Percentiles rank a stretch among this genome's conserved stretches.
phyloP scores from a whole-genome alignment of 2,329 filamentous ascomycete species.

The Didymella exigua region DNA sequence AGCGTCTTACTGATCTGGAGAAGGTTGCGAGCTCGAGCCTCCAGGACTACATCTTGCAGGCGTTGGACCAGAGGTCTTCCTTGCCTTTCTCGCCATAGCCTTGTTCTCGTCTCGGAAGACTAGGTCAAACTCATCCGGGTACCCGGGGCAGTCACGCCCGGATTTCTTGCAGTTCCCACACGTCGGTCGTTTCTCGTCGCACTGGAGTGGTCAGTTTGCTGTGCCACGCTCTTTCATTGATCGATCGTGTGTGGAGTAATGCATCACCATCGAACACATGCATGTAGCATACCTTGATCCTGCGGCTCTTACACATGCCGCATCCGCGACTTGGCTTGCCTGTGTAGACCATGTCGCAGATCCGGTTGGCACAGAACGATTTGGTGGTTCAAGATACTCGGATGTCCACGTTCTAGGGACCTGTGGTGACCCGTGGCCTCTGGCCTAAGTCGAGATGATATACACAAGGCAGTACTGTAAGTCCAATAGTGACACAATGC shows the following conservation, averaged over 20 bases:
- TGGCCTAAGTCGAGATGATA: constrained; percentile 7
- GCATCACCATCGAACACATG: background rate
- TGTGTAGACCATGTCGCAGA: constrained; percentile 47
- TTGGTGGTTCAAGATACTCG: background rate
- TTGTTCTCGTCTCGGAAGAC: constrained; percentile 75
- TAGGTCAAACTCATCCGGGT: constrained; percentile 70
- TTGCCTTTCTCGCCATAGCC: constrained; percentile 67
- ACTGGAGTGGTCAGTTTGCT: constrained; percentile 26
- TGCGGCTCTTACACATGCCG: constrained; percentile 73
- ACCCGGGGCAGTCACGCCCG: constrained; percentile 40
- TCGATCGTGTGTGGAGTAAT: background rate
- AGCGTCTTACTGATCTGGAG: constrained; percentile 37
- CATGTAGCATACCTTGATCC: constrained; percentile 68
- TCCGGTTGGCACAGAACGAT: background rate
- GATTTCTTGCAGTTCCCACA: constrained; percentile 46
- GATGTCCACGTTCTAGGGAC: background rate
- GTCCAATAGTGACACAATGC: constrained; percentile 1
- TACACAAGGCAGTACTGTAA: constrained; percentile 2
- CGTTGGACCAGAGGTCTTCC: constrained; percentile 48
- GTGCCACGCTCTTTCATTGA: constrained; percentile 1
- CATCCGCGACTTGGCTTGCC: constrained; percentile 61
- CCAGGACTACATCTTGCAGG: constrained; percentile 22
- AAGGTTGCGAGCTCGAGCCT: constrained; percentile 35
- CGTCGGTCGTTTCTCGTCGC: constrained; percentile 45
- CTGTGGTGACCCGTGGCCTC: background rate